phyloP scores from a whole-genome alignment of 768 basidiomycete genomes.

The Auricularia sp. region DNA sequence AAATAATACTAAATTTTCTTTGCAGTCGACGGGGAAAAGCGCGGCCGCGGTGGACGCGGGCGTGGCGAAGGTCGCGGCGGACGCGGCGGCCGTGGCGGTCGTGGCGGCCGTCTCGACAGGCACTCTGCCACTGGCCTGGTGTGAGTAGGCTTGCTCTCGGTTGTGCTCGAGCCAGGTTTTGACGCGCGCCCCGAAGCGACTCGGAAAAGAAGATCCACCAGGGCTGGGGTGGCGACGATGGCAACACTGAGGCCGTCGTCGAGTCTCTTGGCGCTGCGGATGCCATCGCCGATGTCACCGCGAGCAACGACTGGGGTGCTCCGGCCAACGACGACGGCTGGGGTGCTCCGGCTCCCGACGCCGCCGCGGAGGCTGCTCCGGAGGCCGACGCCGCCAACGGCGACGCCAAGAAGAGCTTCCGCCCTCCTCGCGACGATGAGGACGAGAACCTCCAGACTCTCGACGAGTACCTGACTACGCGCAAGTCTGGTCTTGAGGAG shows the following conservation, averaged over 20 bases:
- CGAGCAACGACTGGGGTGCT: slow-evolving; percentile 29
- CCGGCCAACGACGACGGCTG: slow-evolving; percentile 20
- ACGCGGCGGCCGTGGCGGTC: slow-evolving; percentile 33
- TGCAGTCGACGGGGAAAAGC: slow-evolving; percentile 34
- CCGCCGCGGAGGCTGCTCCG: slow-evolving; percentile 22
- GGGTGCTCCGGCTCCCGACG: slow-evolving; percentile 26
- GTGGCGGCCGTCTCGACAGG: slow-evolving; percentile 64
- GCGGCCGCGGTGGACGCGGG: slow-evolving; percentile 31
- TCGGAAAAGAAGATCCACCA: background rate
- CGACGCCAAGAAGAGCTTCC: slow-evolving; percentile 24
- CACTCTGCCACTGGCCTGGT: slow-evolving; percentile 75
- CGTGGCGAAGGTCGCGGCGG: slow-evolving; percentile 32
- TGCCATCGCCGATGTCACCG: slow-evolving; percentile 43
- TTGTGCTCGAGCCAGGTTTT: background rate
- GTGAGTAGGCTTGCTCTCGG: slow-evolving; percentile 9
- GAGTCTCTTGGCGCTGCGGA: slow-evolving; percentile 71
- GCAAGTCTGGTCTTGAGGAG: slow-evolving; percentile 55
- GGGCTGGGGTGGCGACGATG: slow-evolving; percentile 80
- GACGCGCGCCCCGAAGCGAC: background rate
- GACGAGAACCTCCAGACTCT: slow-evolving; percentile 91
- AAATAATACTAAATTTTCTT: background rate
- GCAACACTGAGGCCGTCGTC: slow-evolving; percentile 67
- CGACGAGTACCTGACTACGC: slow-evolving; percentile 77
- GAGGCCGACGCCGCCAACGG: slow-evolving; percentile 26
- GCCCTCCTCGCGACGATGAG: slow-evolving; percentile 55